These are phyloP conservation scores for Brassica napus DNA, from an alignment of 345 rosid species.

Conservation along the genomic window DNA sequence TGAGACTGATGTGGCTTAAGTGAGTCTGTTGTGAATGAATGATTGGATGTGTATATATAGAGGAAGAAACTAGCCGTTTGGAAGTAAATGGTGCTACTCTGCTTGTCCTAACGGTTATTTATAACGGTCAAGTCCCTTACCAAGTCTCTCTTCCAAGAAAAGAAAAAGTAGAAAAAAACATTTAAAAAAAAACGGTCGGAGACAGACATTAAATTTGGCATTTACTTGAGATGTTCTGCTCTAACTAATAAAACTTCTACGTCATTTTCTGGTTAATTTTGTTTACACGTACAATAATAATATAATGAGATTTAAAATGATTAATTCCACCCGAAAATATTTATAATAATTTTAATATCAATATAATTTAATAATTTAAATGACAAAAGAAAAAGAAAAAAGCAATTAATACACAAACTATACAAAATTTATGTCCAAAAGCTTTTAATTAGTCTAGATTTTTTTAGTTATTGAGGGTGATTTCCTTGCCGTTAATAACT, in stretches of 20 bases:
- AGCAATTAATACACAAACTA: not conserved
- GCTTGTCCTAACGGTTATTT: slow-evolving; percentile 25
- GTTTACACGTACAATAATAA: not conserved
- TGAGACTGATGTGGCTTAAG: not conserved
- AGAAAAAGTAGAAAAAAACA: not conserved
- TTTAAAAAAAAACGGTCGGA: not conserved
- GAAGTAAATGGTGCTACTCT: not conserved
- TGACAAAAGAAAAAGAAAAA: not conserved
- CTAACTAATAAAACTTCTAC: not conserved
- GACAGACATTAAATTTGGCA: not conserved
- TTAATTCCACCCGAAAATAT: not conserved
- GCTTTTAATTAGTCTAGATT: not conserved
- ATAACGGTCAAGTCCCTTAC: slow-evolving; percentile 5
- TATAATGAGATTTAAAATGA: not conserved
- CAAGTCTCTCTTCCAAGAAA: not conserved
- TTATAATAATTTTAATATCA: not conserved
- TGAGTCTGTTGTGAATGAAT: not conserved
- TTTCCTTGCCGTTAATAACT: not conserved
- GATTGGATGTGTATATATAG: slow-evolving; percentile 14
- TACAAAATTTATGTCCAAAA: not conserved
- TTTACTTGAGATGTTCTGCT: not conserved
- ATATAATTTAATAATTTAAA: not conserved
- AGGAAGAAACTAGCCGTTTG: slow-evolving; percentile 52
- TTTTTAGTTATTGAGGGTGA: not conserved
- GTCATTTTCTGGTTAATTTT: not conserved